A percentile compares a stretch with the other conserved stretches of the same genome.
Evolutionary conservation across 1,139 yeast genomes (phyloP).

Genomic region (Citeromyces hawaiiensis): DNA sequence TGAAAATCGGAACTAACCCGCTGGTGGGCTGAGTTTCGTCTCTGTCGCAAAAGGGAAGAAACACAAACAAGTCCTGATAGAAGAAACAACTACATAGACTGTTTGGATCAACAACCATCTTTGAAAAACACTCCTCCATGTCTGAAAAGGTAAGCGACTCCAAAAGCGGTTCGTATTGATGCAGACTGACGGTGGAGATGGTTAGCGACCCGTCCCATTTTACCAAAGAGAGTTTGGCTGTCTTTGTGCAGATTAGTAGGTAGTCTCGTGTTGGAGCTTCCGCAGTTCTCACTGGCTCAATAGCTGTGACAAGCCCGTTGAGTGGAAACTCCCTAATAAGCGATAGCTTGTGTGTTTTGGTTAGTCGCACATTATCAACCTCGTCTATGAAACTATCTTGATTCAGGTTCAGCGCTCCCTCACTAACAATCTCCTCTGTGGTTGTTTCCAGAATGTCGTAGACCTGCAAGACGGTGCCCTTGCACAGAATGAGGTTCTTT

Average conservation of each 20-base stretch:
- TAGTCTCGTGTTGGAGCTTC: slow-evolving; percentile 43
- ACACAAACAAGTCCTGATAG: slow-evolving; percentile 59
- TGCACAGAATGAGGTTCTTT: slow-evolving; percentile 54
- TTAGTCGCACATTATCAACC: slow-evolving; percentile 9
- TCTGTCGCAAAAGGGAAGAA: slow-evolving; percentile 51
- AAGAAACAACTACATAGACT: slow-evolving; percentile 49
- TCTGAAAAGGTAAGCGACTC: slow-evolving; percentile 28
- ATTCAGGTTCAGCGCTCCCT: slow-evolving; percentile 5
- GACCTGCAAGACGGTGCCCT: slow-evolving; percentile 61
- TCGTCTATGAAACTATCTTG: slow-evolving; percentile 9
- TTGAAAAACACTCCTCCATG: slow-evolving; percentile 27
- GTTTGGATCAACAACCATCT: slow-evolving; percentile 54
- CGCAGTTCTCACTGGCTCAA: slow-evolving; percentile 37
- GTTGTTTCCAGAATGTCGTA: slow-evolving; percentile 28
- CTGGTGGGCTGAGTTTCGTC: slow-evolving; percentile 30
- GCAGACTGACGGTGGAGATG: slow-evolving; percentile 66
- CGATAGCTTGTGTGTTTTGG: slow-evolving; percentile 25
- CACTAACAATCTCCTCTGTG: slow-evolving; percentile 6
- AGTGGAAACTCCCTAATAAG: slow-evolving; percentile 56
- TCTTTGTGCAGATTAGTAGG: slow-evolving; percentile 53
- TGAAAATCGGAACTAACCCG: slow-evolving; percentile 19
- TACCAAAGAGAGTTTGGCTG: slow-evolving; percentile 67
- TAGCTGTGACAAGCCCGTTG: slow-evolving; percentile 55
- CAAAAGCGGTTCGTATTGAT: slow-evolving; percentile 69
- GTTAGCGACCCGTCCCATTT: slow-evolving; percentile 49